Percentiles rank a stretch among this genome's conserved stretches.
Evolutionary conservation across 2,329 filamentous ascomycete genomes (phyloP).

Genomic region (Intubia oerlemansii): DNA sequence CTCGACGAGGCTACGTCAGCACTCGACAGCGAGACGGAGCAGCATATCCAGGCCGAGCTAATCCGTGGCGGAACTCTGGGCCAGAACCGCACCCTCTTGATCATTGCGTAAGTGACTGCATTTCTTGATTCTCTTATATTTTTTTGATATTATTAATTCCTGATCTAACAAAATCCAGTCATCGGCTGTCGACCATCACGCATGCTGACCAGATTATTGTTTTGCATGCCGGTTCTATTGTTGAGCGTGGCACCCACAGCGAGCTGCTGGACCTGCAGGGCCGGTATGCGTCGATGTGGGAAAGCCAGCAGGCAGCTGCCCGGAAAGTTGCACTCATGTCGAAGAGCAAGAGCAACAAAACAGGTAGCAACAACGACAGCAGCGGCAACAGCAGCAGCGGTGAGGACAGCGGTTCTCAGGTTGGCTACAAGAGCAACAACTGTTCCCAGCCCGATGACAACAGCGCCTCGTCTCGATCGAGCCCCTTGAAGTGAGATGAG

Average conservation of each 20-base stretch:
- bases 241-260: slow-evolving; percentile 23
- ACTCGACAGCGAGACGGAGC: slow-evolving; percentile 39
- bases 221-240: slow-evolving; percentile 9
- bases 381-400: no score
- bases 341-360: no score
- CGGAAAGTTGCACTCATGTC: no score
- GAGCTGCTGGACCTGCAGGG: slow-evolving; percentile 50
- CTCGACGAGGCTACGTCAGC: slow-evolving; percentile 54
- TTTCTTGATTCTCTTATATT: background rate
- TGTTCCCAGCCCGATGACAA: no score
- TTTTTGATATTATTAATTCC: no score
- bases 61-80: slow-evolving; percentile 42
- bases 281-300: slow-evolving; percentile 71
- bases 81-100: slow-evolving; percentile 72
- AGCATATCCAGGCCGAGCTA: slow-evolving; percentile 43
- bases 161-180: slow-evolving; percentile 20
- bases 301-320: no score
- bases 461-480: no score
- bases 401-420: no score
- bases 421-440: no score
- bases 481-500: no score
- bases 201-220: slow-evolving; percentile 11
- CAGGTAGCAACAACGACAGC: no score
- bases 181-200: slow-evolving; percentile 46
- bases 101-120: slow-evolving; percentile 59